These are phyloP conservation scores for Kingdonia uniflora DNA, from an alignment of 164 flowering plant genomes.

Conservation along the genomic window DNA sequence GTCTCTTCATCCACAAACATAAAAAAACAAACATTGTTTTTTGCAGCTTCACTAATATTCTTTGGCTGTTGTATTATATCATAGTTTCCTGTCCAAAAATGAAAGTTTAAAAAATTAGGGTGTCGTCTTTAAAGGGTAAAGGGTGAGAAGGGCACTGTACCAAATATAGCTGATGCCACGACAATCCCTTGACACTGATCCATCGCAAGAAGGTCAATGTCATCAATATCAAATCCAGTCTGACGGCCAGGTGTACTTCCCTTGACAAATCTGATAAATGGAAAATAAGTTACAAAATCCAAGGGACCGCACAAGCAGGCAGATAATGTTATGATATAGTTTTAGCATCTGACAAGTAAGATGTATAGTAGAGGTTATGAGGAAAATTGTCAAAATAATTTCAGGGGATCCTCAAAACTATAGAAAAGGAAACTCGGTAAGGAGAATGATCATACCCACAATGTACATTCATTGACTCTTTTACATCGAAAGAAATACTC, in stretches of 20 bases:
- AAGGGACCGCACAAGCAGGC: no score
- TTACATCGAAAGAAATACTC: constrained; percentile 63
- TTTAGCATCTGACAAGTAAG: no score
- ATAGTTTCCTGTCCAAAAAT: constrained; percentile 50
- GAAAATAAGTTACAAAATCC: no score
- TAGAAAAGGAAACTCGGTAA: neutral
- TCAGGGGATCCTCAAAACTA: neutral
- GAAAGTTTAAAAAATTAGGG: neutral
- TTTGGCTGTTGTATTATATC: constrained; percentile 76
- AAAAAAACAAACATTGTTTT: constrained; percentile 48
- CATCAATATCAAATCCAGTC: constrained; percentile 88
- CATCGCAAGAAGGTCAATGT: constrained; percentile 72
- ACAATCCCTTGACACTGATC: constrained; percentile 74
- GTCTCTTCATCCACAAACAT: constrained; percentile 96
- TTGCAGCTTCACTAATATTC: constrained; percentile 58
- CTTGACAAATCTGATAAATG: constrained; percentile 52
- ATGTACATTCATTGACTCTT: constrained; percentile 86
- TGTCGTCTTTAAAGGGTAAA: neutral
- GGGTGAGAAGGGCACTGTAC: constrained; percentile 26
- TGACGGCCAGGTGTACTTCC: constrained; percentile 72
- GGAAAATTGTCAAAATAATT: neutral
- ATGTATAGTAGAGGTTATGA: neutral
- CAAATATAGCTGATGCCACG: constrained; percentile 89
- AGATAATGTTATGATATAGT: no score
- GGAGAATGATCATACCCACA: neutral